These are phyloP conservation scores for Croton setiger DNA, from an alignment of 441 rosid genomes.

Conservation along the genomic window DNA sequence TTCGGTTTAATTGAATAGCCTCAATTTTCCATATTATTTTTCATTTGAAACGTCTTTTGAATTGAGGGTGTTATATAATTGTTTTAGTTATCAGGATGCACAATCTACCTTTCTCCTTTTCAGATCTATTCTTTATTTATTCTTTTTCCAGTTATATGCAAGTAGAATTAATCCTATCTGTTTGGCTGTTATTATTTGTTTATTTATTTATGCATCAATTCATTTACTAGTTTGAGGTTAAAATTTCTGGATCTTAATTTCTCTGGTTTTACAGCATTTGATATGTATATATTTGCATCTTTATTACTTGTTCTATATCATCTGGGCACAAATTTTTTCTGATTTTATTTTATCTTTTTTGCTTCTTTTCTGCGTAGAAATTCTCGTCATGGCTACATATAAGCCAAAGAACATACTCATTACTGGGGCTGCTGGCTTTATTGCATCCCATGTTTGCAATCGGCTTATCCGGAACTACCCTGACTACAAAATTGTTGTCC, in stretches of 20 bases:
- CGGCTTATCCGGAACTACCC: conserved; percentile 77
- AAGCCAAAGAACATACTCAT: conserved; percentile 89
- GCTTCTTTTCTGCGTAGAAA: conserved; percentile 25
- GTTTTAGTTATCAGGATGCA: background rate
- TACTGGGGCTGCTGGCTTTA: conserved; percentile 96
- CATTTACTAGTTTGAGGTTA: background rate
- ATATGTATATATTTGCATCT: background rate
- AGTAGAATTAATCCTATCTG: background rate
- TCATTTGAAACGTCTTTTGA: background rate
- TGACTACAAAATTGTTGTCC: conserved; percentile 83
- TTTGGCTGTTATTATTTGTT: background rate
- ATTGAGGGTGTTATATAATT: background rate
- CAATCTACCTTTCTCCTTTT: background rate
- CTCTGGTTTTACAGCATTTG: background rate
- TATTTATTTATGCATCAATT: too few relatives aligned
- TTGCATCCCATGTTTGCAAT: conserved; percentile 72
- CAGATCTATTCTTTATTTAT: background rate
- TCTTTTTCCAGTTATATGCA: too few relatives aligned
- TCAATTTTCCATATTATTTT: background rate
- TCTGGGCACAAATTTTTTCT: conserved; percentile 32
- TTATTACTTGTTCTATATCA: background rate
- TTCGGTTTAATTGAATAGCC: background rate
- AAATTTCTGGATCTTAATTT: background rate
- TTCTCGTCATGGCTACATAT: conserved; percentile 51
- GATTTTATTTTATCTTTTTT: conserved; percentile 9